Percentiles rank a stretch among this genome's conserved stretches.
Evolutionary conservation across 495 filamentous ascomycete species (phyloP).

Genomic region (Hypoxylon lenormandii): DNA sequence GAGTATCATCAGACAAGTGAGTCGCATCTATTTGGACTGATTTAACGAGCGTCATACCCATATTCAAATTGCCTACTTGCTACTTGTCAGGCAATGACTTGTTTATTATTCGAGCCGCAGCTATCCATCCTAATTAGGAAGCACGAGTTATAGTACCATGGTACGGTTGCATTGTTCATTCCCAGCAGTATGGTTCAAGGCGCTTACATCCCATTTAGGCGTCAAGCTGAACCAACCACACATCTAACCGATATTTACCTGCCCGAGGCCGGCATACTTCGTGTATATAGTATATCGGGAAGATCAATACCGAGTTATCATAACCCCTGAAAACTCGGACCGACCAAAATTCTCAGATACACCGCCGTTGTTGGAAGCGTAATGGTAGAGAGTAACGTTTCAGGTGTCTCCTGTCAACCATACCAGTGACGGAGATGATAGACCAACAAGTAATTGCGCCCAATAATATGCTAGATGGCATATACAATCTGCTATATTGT

Average conservation of each 20-base stretch:
- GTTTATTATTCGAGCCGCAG: background rate
- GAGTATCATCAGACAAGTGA: too few species aligned
- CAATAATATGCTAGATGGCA: too few species aligned
- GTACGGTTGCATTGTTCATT: background rate
- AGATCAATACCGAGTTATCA: too few species aligned
- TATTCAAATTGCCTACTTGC: background rate
- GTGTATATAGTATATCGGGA: background rate
- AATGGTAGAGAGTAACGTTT: too few species aligned
- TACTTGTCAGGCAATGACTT: background rate
- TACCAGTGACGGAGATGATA: too few species aligned
- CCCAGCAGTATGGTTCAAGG: background rate
- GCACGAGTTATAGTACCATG: background rate
- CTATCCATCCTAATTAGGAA: background rate
- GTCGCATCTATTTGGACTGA: too few species aligned
- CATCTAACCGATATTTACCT: background rate
- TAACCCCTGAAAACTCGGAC: too few species aligned
- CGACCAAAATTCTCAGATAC: too few species aligned
- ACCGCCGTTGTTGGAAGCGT: too few species aligned
- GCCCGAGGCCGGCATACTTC: background rate
- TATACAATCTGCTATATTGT: too few species aligned
- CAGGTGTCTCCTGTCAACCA: too few species aligned
- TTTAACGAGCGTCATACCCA: background rate
- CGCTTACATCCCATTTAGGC: background rate
- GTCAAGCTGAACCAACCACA: slow-evolving; percentile 1
- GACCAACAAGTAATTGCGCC: too few species aligned